Evolutionary conservation across 306 rosid species (phyloP), one percentile per base, ranked within the genome.

Genomic region (Boehmeria nivea): DNA sequence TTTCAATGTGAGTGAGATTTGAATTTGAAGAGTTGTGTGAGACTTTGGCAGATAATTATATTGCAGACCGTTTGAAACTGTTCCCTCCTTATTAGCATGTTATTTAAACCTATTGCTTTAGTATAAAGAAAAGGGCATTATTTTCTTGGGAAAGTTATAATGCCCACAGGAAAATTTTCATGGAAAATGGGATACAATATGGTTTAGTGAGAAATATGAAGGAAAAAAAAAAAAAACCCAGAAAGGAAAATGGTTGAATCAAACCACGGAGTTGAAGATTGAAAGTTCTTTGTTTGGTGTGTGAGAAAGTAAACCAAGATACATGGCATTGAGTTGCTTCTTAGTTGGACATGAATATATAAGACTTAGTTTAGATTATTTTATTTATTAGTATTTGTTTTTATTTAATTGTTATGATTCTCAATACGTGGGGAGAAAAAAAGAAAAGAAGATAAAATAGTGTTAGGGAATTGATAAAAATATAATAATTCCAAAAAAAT

Each of bases 61-160:
- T 40, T 31, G 24, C 23, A 27, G 44, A 67, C 37, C 61, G 62
- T 80, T 84, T 72, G 80, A 80, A 82, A 71, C 72, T 26, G 67
- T 70, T 82, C 84, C 88, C 94, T 77, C 95, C 77, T 51, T 58
- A 55, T 50, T 59, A 57, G 67, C 66, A 49, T 66, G 65, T 63
- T 56, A 42, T n/a, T n/a, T 48, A 31, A 58, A 36, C 38, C 53
- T 42, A 15, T 34, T 51, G n/a, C 59, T 53, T 67, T 66, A 52
- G 64, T 3, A 45, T 26, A 53, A 67, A 72, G 68, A 75, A 64
- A 54, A 63, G 47, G 40, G 44, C 64, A 15, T 46, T 8, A 38
- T 31, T 36, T 47, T 63, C 67, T 17, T 8, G 24, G 53, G 73
- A 68, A 63, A 34, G n/a, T n/a, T n/a, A n/a, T n/a, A n/a, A n/a